Conservation (phyloP, 345 rosid genomes). For the Salix dunnii region DNA sequence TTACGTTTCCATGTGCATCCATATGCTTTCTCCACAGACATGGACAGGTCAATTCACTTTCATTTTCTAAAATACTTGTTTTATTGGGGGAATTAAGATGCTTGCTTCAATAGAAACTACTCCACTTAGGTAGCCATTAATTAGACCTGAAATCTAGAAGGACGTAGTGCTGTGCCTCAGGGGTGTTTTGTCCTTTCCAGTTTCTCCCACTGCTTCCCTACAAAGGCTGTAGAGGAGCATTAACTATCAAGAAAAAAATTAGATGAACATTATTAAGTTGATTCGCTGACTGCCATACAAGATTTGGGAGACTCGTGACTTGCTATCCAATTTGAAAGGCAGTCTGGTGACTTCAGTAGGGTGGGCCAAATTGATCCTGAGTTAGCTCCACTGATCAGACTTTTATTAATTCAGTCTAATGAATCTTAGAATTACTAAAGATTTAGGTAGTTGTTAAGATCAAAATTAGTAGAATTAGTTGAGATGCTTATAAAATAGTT, state of each 20-base stretch:
- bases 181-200: not conserved
- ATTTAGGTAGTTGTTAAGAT: rapidly evolving
- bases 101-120: not conserved
- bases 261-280: not conserved
- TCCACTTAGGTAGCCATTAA: not conserved
- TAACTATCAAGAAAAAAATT: not conserved
- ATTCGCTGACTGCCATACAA: not conserved
- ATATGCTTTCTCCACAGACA: slow-evolving; percentile 10
- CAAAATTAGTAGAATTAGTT: rapidly evolving
- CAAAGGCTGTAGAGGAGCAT: not conserved
- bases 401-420: too few species aligned
- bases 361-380: not conserved
- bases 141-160: not conserved
- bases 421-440: rapidly evolving
- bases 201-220: not conserved
- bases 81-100: not conserved
- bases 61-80: slow-evolving; percentile 6
- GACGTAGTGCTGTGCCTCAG: not conserved
- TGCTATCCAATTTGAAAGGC: not conserved
- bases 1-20: slow-evolving; percentile 23
- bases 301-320: not conserved
- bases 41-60: slow-evolving; percentile 12
- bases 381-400: too few species aligned
- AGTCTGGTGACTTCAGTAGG: not conserved
- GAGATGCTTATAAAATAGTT: rapidly evolving